Percentiles rank a stretch among this genome's conserved stretches.
Evolutionary conservation across 495 filamentous ascomycete species (phyloP).

Genomic region (Pyrenopolyporus hunteri): DNA sequence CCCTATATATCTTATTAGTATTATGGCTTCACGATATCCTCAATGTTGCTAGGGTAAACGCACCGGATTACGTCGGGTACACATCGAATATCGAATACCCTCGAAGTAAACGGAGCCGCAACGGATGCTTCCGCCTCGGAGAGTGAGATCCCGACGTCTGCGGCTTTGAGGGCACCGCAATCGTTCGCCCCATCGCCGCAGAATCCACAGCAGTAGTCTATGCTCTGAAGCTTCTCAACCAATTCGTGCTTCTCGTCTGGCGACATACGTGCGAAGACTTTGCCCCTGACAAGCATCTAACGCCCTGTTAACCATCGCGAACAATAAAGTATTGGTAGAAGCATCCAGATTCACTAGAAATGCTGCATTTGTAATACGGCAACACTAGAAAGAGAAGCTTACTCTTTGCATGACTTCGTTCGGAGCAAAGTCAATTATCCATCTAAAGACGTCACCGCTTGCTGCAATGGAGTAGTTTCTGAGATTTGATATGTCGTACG

Average conservation of each 20-base stretch:
- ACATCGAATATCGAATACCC: slow-evolving; percentile 95
- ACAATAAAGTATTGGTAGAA: not conserved
- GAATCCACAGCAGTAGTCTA: slow-evolving; percentile 95
- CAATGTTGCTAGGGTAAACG: slow-evolving; percentile 2
- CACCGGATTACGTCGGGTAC: slow-evolving; percentile 90
- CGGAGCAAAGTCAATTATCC: slow-evolving; percentile 89
- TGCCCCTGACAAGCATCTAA: slow-evolving; percentile 86
- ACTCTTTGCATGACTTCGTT: slow-evolving; percentile 75
- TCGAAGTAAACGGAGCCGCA: slow-evolving; percentile 94
- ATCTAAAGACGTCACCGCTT: slow-evolving; percentile 92
- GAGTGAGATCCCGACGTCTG: slow-evolving; percentile 97
- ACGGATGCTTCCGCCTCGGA: slow-evolving; percentile 98
- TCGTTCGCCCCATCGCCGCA: slow-evolving; percentile 99
- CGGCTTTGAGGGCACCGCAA: slow-evolving; percentile 95
- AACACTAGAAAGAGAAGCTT: no score
- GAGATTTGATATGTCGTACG: slow-evolving; percentile 78
- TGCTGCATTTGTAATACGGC: no score
- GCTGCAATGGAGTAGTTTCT: slow-evolving; percentile 87
- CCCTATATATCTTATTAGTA: slow-evolving; percentile 54
- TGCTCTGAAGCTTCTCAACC: slow-evolving; percentile 94
- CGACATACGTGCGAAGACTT: slow-evolving; percentile 98
- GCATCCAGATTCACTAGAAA: not conserved
- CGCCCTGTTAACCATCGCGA: slow-evolving; percentile 28
- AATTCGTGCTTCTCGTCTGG: slow-evolving; percentile 99
- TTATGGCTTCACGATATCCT: not conserved